These are phyloP conservation scores for Aspergillus ruber DNA, from an alignment of 2,329 filamentous ascomycete species.

Conservation along the genomic window DNA sequence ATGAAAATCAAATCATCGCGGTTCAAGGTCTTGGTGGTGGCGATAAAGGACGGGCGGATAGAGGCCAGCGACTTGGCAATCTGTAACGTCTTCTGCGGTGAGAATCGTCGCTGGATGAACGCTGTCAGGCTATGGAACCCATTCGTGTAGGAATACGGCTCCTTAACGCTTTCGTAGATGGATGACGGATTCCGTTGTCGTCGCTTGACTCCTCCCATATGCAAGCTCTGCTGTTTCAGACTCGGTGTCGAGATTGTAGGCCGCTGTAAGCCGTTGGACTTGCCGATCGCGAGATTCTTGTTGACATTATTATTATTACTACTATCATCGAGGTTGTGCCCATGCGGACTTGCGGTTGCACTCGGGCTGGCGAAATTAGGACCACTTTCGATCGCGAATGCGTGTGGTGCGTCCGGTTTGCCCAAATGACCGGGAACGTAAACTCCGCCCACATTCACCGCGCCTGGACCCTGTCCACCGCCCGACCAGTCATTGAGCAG, in stretches of 20 bases:
- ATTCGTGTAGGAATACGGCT: slow-evolving; percentile 84
- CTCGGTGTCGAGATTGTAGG: slow-evolving; percentile 39
- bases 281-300: slow-evolving; percentile 18
- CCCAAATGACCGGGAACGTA: slow-evolving; percentile 33
- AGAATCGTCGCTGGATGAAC: slow-evolving; percentile 71
- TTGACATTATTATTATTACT: background rate
- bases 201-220: slow-evolving; percentile 37
- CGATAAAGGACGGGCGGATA: slow-evolving; percentile 88
- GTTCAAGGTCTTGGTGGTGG: slow-evolving; percentile 82
- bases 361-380: slow-evolving; percentile 54
- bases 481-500: slow-evolving; percentile 42
- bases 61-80: slow-evolving; percentile 84
- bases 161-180: slow-evolving; percentile 82
- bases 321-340: slow-evolving; percentile 39
- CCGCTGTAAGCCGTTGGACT: slow-evolving; percentile 26
- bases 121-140: slow-evolving; percentile 85
- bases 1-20: slow-evolving; percentile 89
- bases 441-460: slow-evolving; percentile 29
- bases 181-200: slow-evolving; percentile 66
- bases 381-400: slow-evolving; percentile 57
- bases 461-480: slow-evolving; percentile 25
- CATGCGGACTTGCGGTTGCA: slow-evolving; percentile 50
- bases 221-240: slow-evolving; percentile 35
- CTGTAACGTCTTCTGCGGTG: slow-evolving; percentile 66
- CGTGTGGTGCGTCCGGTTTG: slow-evolving; percentile 45